Base-by-base conservation (phyloP, 106 monocot genomes). In the Chionographis japonica region DNA sequence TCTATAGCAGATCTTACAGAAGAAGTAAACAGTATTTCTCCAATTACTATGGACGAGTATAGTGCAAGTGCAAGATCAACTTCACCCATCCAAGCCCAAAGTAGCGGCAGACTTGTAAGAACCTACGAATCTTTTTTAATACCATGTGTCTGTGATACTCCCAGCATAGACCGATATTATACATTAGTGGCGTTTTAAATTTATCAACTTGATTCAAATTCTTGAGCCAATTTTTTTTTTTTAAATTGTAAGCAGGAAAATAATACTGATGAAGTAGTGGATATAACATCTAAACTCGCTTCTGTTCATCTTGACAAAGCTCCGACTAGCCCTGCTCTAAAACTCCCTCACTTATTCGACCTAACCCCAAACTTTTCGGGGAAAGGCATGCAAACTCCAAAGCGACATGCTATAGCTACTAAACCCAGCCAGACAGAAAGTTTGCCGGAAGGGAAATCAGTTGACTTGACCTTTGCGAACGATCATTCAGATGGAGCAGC, bases 1-100 rank as follows among this genome's bases (percentile, higher is more conserved):
- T 93, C 98, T 41, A 90, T 99, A 68, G 72, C 85, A 57, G 89
- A 93, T 27, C 93, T 93, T 20, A 87, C 98, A 50, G 90, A 87
- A 71, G 93, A 99, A 82, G 93, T 99, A 35, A 87, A 79, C 39
- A 74, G 61, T 35, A 75, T 86, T 57, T 85, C 90, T 39, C 74
- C 83, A 43, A 64, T 74, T 71, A 70, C 86, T 58, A 46, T 76
- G 17, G 82, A 80, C 74, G 83, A 80, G 55, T 81, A 82, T 61
- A 65, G 69, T 60, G 63, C 62, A 8, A 65, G 69, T 60, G 66
- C 62, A 8, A 79, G 81, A 80, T 63, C 77, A 41, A 50, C 52
- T n/a, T 78, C 68, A 38, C 79, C 81, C 37, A 36, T 80, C 10
- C 81, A 81, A 15, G 77, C 77, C 8, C 75, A 84, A 72, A 75